Percentiles rank a stretch among this genome's conserved stretches.
These are phyloP conservation scores for Colletotrichum falcatum DNA, from an alignment of 2,329 filamentous ascomycete species.

Conservation along the genomic window DNA sequence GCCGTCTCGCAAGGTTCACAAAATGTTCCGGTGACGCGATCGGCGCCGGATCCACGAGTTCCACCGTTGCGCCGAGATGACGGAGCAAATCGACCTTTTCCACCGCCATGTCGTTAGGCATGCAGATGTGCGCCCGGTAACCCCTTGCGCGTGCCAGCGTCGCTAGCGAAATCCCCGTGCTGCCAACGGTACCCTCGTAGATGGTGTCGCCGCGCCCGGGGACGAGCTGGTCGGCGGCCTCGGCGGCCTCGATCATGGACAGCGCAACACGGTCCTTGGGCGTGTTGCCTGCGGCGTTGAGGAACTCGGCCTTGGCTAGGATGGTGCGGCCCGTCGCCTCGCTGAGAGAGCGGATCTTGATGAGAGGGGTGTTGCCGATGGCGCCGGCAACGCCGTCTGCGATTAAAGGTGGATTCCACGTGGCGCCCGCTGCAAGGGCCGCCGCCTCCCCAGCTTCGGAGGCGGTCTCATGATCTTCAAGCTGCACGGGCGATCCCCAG, in stretches of 20 bases:
- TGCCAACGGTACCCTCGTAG: conserved; percentile 97
- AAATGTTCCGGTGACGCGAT: conserved; percentile 96
- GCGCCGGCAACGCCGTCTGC: conserved; percentile 87
- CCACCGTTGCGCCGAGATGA: conserved; percentile 92
- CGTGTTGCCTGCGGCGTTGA: conserved; percentile 93
- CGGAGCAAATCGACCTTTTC: conserved; percentile 92
- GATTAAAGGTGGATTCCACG: conserved; percentile 54
- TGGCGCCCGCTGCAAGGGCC: conserved; percentile 40
- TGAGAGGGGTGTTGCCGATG: conserved; percentile 92
- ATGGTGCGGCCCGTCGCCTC: conserved; percentile 90
- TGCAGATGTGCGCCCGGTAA: conserved; percentile 95
- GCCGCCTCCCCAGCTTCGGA: conserved; percentile 44
- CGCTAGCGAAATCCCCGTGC: conserved; percentile 94
- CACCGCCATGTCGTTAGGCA: conserved; percentile 89
- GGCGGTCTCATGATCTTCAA: conserved; percentile 66
- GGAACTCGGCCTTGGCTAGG: conserved; percentile 93
- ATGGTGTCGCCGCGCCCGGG: conserved; percentile 91
- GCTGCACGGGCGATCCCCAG: conserved; percentile 61
- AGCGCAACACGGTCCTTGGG: conserved; percentile 96
- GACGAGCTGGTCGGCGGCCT: conserved; percentile 78
- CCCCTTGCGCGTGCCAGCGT: conserved; percentile 88
- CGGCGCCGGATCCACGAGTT: conserved; percentile 88
- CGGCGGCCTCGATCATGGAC: conserved; percentile 86
- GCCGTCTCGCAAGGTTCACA: conserved; percentile 87
- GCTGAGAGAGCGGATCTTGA: conserved; percentile 87